Percentiles rank a stretch among this genome's conserved stretches.
Evolutionary conservation across 2,329 filamentous ascomycete species (phyloP).

Genomic region (Penicillium vulpinum): DNA sequence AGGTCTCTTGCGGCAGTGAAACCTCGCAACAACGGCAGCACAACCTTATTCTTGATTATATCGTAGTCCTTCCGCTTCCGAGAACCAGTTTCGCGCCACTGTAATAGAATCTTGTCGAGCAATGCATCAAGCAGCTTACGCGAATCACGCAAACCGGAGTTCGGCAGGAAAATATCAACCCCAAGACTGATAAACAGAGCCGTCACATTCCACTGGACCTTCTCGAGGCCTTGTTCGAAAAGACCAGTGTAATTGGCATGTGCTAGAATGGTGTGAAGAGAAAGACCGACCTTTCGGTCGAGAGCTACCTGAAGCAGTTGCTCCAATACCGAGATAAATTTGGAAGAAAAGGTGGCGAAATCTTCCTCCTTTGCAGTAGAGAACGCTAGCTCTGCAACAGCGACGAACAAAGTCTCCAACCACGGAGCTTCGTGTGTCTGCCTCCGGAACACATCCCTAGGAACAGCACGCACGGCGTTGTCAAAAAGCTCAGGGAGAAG

Average conservation of each 20-base stretch:
- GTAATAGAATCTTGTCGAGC: constrained; percentile 35
- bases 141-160: constrained; percentile 43
- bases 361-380: constrained; percentile 35
- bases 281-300: constrained; percentile 40
- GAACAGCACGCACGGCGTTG: constrained; percentile 48
- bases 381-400: constrained; percentile 42
- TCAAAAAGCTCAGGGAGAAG: constrained; percentile 47
- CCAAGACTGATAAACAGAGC: constrained; percentile 45
- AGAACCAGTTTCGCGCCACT: constrained; percentile 30
- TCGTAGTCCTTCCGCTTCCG: constrained; percentile 27
- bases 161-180: constrained; percentile 47
- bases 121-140: constrained; percentile 38
- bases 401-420: constrained; percentile 52
- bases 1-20: constrained; percentile 45
- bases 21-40: constrained; percentile 43
- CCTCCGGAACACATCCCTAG: constrained; percentile 44
- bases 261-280: constrained; percentile 42
- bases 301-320: constrained; percentile 42
- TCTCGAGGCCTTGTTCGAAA: constrained; percentile 32
- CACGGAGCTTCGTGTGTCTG: constrained; percentile 50
- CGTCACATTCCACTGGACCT: constrained; percentile 44
- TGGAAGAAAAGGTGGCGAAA: constrained; percentile 24
- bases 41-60: constrained; percentile 39
- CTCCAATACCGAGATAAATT: constrained; percentile 38
- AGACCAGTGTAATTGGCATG: constrained; percentile 46